phyloP scores from a whole-genome alignment of 148 eudicot genomes.

The Drosera capensis region DNA sequence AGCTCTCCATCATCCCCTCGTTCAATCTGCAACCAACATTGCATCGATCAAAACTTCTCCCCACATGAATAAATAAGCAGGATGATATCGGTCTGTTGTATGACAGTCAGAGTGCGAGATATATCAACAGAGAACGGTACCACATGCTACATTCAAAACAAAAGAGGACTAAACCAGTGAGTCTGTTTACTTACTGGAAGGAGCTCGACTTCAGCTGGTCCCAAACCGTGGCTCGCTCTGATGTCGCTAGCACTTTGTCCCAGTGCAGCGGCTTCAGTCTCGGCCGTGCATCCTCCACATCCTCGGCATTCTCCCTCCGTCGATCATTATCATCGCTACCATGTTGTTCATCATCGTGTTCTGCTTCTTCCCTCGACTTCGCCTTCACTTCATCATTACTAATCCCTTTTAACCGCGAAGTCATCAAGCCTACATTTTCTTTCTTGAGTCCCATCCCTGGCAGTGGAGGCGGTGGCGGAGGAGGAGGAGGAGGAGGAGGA shows the following conservation, averaged over 20 bases:
- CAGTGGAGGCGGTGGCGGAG: constrained; percentile 22
- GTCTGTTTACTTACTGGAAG: constrained; percentile 54
- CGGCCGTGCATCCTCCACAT: constrained; percentile 47
- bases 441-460: too few species aligned
- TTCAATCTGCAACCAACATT: constrained; percentile 31
- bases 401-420: too few species aligned
- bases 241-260: constrained; percentile 89
- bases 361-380: constrained; percentile 15
- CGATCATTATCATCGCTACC: constrained; percentile 22
- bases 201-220: constrained; percentile 89
- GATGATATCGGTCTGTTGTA: neutral
- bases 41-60: too few species aligned
- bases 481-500: constrained; percentile 12
- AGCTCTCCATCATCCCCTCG: constrained; percentile 47
- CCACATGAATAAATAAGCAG: too few species aligned
- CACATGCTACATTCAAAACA: too few species aligned
- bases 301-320: constrained; percentile 40
- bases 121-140: too few species aligned
- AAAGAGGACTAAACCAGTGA: neutral
- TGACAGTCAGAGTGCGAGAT: too few species aligned
- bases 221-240: constrained; percentile 84
- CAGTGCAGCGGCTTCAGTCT: constrained; percentile 83
- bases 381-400: constrained; percentile 12
- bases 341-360: constrained; percentile 11
- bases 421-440: too few species aligned